Conservation (phyloP, 2,329 filamentous ascomycete species). For the Beauveria pseudobassiana region DNA sequence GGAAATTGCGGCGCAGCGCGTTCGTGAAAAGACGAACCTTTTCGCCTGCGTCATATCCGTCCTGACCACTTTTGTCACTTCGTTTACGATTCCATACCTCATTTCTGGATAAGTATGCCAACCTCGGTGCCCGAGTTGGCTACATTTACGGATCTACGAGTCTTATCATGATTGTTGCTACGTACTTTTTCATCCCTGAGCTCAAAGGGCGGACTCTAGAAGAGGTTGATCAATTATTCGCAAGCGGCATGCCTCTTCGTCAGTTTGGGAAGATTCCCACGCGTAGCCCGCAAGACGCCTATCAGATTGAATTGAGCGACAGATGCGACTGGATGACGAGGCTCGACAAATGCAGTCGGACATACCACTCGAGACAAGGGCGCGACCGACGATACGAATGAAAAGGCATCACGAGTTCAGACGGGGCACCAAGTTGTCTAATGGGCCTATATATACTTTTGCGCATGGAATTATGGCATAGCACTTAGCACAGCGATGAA, state of each 20-base stretch:
- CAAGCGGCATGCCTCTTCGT: conserved; percentile 14
- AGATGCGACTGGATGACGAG: not conserved
- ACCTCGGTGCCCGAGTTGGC: conserved; percentile 27
- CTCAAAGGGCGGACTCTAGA: conserved; percentile 28
- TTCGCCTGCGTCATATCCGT: conserved; percentile 22
- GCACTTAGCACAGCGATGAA: not conserved
- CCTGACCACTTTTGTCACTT: conserved; percentile 24
- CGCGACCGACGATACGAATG: not conserved
- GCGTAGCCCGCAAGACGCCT: not conserved
- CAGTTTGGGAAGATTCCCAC: conserved; percentile 13
- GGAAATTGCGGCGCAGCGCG: conserved; percentile 18
- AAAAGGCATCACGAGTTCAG: not conserved
- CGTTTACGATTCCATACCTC: conserved; percentile 30
- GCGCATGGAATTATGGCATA: not conserved
- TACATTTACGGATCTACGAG: conserved; percentile 32
- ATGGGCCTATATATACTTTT: not conserved
- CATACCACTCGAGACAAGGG: not conserved
- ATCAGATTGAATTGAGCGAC: conserved; percentile 1
- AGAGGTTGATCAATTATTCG: conserved; percentile 19
- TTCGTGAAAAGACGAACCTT: conserved; percentile 25
- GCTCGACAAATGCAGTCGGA: not conserved
- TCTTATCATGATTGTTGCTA: conserved; percentile 31
- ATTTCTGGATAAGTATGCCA: conserved; percentile 27
- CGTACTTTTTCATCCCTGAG: conserved; percentile 37
- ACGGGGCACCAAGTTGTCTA: not conserved